Conservation (phyloP, 2,329 filamentous ascomycete species). For the Penicillium concentricum region DNA sequence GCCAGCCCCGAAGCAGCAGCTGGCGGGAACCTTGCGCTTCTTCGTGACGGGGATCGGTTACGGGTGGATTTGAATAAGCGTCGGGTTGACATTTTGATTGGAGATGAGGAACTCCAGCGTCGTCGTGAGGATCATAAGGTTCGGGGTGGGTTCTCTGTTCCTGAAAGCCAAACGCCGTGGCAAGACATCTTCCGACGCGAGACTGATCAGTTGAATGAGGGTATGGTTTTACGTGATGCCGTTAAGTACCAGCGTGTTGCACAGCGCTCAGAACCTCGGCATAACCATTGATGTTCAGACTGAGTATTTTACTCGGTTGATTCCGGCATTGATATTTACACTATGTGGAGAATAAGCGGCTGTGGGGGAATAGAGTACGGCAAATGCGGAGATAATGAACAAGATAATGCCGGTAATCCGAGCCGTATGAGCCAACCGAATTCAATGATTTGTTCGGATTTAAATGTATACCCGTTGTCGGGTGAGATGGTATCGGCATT, state of each 20-base stretch:
- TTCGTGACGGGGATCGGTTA: not conserved
- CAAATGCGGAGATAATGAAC: not conserved
- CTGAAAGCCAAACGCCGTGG: constrained; percentile 51
- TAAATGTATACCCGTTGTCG: not conserved
- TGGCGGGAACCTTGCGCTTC: not conserved
- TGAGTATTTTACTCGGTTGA: not conserved
- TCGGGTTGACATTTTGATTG: not conserved
- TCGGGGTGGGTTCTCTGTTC: constrained; percentile 39
- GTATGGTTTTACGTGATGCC: constrained; percentile 45
- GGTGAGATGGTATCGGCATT: not conserved
- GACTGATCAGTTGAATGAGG: constrained; percentile 41
- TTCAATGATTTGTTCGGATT: not conserved
- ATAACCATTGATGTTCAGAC: constrained; percentile 41
- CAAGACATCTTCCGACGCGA: constrained; percentile 51
- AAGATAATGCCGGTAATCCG: not conserved
- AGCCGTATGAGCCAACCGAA: not conserved
- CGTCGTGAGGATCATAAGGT: not conserved
- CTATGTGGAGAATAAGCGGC: not conserved
- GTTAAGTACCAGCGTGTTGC: constrained; percentile 47
- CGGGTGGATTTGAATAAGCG: not conserved
- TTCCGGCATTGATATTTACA: no score
- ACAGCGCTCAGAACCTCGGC: constrained; percentile 41
- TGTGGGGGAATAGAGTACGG: not conserved
- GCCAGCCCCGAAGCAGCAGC: not conserved
- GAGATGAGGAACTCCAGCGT: not conserved